A percentile compares a stretch with the other conserved stretches of the same genome.
Evolutionary conservation across 441 rosid genomes (phyloP).

Genomic region (Eruca vesicaria): DNA sequence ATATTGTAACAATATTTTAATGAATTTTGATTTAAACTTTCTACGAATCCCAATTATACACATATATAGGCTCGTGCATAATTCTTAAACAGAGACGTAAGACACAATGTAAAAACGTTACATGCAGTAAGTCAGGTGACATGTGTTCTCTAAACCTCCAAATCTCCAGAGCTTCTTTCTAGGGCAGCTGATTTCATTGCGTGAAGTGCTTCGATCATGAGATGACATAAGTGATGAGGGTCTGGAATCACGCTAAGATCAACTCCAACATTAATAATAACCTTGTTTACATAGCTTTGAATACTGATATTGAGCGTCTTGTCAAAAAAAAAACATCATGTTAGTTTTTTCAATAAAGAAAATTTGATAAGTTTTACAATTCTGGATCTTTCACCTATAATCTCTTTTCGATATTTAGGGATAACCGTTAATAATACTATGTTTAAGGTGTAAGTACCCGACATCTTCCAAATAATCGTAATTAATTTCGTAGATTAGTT

Average conservation of each 20-base stretch:
- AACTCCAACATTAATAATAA: constrained; percentile 51
- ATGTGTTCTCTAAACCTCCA: not conserved
- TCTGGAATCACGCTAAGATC: constrained; percentile 61
- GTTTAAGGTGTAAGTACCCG: not conserved
- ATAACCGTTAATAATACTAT: not conserved
- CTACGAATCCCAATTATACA: not conserved
- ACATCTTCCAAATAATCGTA: not conserved
- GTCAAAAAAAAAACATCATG: not conserved
- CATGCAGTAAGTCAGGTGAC: no score
- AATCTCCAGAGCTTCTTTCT: not conserved
- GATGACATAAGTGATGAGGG: constrained; percentile 55
- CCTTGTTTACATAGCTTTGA: constrained; percentile 65
- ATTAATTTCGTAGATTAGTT: no score
- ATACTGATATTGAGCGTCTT: constrained; percentile 56
- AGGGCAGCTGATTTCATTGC: constrained; percentile 38
- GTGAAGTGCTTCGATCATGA: constrained; percentile 52
- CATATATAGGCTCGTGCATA: not conserved
- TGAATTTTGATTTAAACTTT: not conserved
- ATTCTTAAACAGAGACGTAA: not conserved
- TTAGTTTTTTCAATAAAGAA: not conserved
- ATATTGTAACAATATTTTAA: not conserved
- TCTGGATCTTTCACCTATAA: not conserved
- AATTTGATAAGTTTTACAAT: not conserved
- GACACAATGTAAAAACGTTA: not conserved
- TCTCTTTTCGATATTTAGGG: not conserved